Base-by-base conservation (phyloP, 768 basidiomycete species). In the Lactarius psammicola region DNA sequence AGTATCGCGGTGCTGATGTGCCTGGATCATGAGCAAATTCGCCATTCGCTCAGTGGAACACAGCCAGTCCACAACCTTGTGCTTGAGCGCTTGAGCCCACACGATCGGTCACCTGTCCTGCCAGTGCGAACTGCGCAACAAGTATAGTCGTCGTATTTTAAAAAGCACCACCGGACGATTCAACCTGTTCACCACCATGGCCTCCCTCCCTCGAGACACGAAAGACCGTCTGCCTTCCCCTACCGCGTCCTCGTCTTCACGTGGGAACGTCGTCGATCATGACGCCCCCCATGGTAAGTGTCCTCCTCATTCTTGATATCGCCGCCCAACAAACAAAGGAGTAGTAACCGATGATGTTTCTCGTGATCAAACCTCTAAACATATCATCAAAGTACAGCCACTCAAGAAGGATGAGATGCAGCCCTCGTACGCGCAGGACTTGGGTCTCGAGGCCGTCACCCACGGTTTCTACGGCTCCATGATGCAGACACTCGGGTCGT, bases 361-460 rank as follows among this genome's bases (percentile, higher is more conserved):
- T 3, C 40, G 60, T 13, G 44, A 60, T 33, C 53, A 55, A n/a
- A n/a, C 20, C 9, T 0, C 40, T 28, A 66, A 74, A 18, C 81
- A 83, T 65, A 75, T 92, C 76, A 89, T 94, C 67, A 80, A 78
- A 63, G 92, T 95, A n/a, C 90, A 95, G 74, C 92, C 93, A 1
- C 78, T 94, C 77, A 90, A 87, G 78, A 83, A 85, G 68, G 85
- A 82, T 54, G 92, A 94, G 78, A 94, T 94, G 92, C 92, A 94
- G 88, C 94, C 91, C 2, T 94, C 91, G 0, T 97, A 98, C 75
- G 86, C 94, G 2, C 94, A 98, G 77, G 93, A 95, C 75, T 77
- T 94, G 51, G 94, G 94, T 51, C 81, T 84, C 31, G 78, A 75
- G 8, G 87, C 86, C 74, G 91, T 95, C 59, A 86, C 85, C 4